Conservation (phyloP, 169 alveolate genomes). For the Plasmodium vivax region DNA sequence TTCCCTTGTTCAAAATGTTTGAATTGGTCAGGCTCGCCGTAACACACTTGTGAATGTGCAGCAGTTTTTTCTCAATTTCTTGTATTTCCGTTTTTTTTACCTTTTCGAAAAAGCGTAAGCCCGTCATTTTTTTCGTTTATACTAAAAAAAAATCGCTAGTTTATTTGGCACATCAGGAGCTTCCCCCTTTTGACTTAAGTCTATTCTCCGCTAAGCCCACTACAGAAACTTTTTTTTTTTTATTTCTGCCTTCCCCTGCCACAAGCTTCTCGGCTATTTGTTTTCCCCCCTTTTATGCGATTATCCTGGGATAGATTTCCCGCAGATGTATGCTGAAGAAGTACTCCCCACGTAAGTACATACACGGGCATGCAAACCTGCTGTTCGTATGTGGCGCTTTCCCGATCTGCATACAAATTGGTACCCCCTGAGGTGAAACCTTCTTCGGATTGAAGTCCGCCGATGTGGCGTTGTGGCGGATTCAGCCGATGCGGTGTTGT, state of each 20-base stretch:
- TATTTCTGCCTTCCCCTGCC: background rate
- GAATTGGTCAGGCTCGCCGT: background rate
- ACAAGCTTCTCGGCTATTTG: background rate
- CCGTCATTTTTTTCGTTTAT: constrained; percentile 40
- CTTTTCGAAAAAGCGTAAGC: constrained; percentile 57
- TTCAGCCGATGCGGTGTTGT: background rate
- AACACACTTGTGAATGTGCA: constrained; percentile 62
- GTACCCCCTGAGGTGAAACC: background rate
- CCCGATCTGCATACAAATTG: background rate
- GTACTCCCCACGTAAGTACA: background rate
- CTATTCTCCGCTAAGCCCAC: background rate
- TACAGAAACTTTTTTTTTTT: background rate
- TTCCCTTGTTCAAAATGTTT: constrained; percentile 21
- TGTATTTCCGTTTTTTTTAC: constrained; percentile 36
- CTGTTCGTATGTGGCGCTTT: background rate
- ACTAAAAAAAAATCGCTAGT: background rate
- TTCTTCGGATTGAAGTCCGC: background rate
- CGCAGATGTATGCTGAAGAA: background rate
- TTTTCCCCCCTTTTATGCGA: background rate
- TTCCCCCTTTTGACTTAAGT: background rate
- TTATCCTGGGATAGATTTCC: background rate
- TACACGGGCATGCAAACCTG: background rate
- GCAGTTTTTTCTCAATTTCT: constrained; percentile 48
- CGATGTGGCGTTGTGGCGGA: background rate
- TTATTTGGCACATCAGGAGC: background rate